Evolutionary conservation across 2,329 filamentous ascomycete species (phyloP).

Genomic region (Pseudogymnoascus sp.): DNA sequence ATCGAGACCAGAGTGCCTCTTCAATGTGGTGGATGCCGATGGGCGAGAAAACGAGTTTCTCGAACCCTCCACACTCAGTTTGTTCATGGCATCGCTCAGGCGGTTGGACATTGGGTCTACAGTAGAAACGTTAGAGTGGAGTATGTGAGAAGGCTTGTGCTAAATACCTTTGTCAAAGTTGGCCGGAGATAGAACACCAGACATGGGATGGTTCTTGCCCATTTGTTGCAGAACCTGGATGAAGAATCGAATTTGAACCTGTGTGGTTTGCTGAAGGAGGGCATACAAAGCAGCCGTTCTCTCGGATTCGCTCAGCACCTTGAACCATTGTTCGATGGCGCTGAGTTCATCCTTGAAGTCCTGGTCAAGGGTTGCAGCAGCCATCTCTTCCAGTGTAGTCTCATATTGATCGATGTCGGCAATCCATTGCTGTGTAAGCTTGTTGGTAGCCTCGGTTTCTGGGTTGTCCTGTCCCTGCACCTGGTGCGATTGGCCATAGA

Average conservation of each 20-base stretch:
- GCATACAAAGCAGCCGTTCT: conserved; percentile 92
- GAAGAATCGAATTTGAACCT: conserved; percentile 98
- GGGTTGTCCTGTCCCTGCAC: conserved; percentile 56
- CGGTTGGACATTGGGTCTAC: conserved; percentile 95
- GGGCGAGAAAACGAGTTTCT: conserved; percentile 80
- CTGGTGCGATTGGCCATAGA: conserved; percentile 72
- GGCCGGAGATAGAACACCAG: conserved; percentile 83
- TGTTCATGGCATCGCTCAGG: conserved; percentile 92
- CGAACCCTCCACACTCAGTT: conserved; percentile 78
- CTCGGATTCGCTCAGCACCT: conserved; percentile 92
- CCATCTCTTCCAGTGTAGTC: conserved; percentile 98
- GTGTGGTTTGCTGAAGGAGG: conserved; percentile 92
- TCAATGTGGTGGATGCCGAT: conserved; percentile 60
- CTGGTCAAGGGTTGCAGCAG: conserved; percentile 93
- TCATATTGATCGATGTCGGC: conserved; percentile 98
- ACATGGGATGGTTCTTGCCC: conserved; percentile 97
- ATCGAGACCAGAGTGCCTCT: conserved; percentile 92
- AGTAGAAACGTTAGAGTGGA: conserved; percentile 8
- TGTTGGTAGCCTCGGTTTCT: conserved; percentile 78
- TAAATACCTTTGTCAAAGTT: conserved; percentile 88
- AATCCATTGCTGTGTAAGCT: conserved; percentile 96
- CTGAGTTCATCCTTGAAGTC: conserved; percentile 99
- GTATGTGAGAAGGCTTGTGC: conserved; percentile 7
- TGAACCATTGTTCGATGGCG: conserved; percentile 99
- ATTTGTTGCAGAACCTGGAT: conserved; percentile 98